These are phyloP conservation scores for Ceratocystis diversiconidia DNA, from an alignment of 2,329 filamentous ascomycete species.

Conservation along the genomic window DNA sequence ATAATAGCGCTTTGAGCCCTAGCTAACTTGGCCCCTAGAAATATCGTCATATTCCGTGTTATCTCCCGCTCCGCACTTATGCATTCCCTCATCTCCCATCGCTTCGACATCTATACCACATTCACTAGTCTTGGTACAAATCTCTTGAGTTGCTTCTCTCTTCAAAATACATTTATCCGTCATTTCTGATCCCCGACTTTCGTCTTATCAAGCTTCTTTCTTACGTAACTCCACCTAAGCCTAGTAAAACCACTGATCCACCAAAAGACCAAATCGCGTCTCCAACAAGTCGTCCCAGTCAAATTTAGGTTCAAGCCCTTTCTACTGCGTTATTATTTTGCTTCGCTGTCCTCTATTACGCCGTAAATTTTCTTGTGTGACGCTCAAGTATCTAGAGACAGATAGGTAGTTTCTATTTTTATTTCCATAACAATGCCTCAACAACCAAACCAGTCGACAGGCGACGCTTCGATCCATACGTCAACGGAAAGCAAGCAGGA, in stretches of 20 bases:
- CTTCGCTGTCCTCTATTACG: neutral
- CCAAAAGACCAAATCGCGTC: neutral
- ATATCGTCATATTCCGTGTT: neutral
- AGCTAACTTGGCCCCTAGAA: neutral
- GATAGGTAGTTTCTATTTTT: slow-evolving; percentile 8
- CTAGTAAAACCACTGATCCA: neutral
- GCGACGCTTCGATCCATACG: neutral
- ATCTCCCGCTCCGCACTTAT: neutral
- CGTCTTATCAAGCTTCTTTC: neutral
- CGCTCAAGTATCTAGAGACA: neutral
- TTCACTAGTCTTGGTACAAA: neutral
- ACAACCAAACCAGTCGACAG: neutral
- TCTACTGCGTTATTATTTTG: neutral
- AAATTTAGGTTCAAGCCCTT: neutral
- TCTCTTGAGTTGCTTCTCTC: neutral
- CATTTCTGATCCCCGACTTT: neutral
- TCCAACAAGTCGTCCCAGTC: neutral
- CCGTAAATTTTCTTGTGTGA: neutral
- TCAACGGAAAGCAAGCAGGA: neutral
- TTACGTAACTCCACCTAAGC: slow-evolving; percentile 1
- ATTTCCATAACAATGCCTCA: slow-evolving; percentile 1
- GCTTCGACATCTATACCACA: neutral
- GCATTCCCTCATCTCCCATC: neutral
- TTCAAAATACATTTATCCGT: neutral
- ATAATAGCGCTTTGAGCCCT: neutral